Conservation (phyloP, 805 yeast species). For the Kluyveromyces nonfermentans region DNA sequence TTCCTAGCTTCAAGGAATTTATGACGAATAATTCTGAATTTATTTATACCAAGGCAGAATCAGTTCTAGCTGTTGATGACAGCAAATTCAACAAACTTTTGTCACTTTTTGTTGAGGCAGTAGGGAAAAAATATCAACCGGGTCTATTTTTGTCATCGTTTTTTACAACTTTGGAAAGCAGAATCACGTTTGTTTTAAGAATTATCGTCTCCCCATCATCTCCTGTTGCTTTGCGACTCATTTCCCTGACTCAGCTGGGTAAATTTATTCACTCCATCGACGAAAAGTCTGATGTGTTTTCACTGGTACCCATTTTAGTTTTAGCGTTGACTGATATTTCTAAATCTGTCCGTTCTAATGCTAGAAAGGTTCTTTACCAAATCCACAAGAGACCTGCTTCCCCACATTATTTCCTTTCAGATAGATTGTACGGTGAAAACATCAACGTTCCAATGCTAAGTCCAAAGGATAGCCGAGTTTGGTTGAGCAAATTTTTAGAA, state of each 20-base stretch:
- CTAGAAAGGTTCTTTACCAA: conserved; percentile 31
- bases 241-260: conserved; percentile 37
- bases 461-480: conserved; percentile 50
- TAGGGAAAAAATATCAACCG: conserved; percentile 28
- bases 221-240: conserved; percentile 48
- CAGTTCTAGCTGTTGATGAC: conserved; percentile 25
- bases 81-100: conserved; percentile 36
- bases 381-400: conserved; percentile 31
- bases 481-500: conserved; percentile 35
- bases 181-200: conserved; percentile 51
- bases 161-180: conserved; percentile 35
- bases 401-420: conserved; percentile 40
- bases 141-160: conserved; percentile 27
- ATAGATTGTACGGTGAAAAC: conserved; percentile 48
- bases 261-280: conserved; percentile 27
- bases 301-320: conserved; percentile 49
- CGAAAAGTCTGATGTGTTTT: conserved; percentile 36
- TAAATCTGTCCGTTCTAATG: conserved; percentile 40
- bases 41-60: conserved; percentile 25
- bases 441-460: conserved; percentile 43
- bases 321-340: conserved; percentile 45
- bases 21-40: conserved; percentile 21
- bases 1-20: conserved; percentile 25
- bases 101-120: conserved; percentile 37
- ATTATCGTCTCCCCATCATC: conserved; percentile 46